Evolutionary conservation across 306 rosid genomes (phyloP).

Genomic region (Prunus fruticosa): DNA sequence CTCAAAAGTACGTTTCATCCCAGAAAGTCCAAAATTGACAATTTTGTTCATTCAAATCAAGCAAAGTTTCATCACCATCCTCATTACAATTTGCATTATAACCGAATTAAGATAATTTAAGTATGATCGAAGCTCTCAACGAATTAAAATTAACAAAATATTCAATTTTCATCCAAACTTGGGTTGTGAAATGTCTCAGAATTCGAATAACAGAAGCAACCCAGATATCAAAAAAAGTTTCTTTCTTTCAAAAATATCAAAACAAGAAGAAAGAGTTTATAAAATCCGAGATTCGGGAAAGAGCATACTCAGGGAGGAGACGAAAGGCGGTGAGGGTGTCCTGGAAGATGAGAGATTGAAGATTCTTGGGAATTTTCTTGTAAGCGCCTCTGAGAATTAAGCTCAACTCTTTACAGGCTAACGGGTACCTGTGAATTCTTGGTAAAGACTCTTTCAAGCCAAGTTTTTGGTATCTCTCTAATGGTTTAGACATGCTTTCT

Average conservation of each 20-base stretch:
- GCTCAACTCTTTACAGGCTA: conserved; percentile 71
- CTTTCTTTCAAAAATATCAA: neutral
- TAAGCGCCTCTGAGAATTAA: conserved; percentile 56
- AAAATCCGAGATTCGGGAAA: neutral
- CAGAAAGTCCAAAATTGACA: neutral
- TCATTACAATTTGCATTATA: neutral
- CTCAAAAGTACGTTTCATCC: neutral
- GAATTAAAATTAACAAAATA: neutral
- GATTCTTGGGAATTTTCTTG: conserved; percentile 55
- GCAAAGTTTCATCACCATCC: neutral
- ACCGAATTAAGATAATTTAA: neutral
- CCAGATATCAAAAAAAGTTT: neutral
- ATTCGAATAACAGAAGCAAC: neutral
- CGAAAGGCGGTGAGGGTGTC: conserved; percentile 77
- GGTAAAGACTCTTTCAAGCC: conserved; percentile 37
- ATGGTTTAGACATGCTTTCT: conserved; percentile 39
- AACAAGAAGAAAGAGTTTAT: neutral
- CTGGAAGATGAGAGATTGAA: conserved; percentile 60
- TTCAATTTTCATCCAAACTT: neutral
- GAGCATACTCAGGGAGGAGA: conserved; percentile 66
- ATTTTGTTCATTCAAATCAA: neutral
- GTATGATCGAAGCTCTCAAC: no score
- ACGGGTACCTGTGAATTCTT: conserved; percentile 49
- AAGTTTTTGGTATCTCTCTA: conserved; percentile 59
- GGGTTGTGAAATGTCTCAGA: neutral